Evolutionary conservation across 2,329 filamentous ascomycete species (phyloP), one percentile per base, ranked within the genome.

Genomic region (Phialocephala subalpina): DNA sequence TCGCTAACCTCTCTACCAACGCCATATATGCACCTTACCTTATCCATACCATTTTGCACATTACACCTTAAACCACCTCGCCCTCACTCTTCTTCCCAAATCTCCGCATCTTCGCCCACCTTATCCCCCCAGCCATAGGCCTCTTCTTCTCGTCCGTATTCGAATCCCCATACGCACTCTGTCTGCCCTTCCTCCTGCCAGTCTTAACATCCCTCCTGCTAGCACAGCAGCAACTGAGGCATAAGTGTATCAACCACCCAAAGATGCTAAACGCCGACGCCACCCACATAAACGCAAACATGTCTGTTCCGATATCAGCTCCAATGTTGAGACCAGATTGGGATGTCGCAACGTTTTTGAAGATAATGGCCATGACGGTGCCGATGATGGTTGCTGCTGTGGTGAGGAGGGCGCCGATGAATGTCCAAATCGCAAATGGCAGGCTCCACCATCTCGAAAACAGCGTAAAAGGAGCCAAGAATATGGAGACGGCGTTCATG

Each of bases 221-320:
- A 1, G 72, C 71, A 67, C 90, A 92, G 77, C 92, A 97, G 78
- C 93, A 97, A 72, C 90, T 92, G 78, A 95, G 84, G 36, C 90
- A 87, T 33, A 91, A 81, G 77, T 97, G 92, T 22, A 97, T 82
- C 36, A 91, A 76, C 73, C 92, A 94, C 0, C 90, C 90, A 22
- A 94, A 74, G 5, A 93, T 79, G 1, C 87, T 86, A 67, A 90
- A 87, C 0, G 83, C 87, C 0, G 89, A 85, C 0, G 90, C 92
- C 33, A 93, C 86, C 94, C 95, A 98, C 90, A 97, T 95, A 75
- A 97, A 97, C 0, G 82, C 91, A 73, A 97, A 87, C 91, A 97
- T 94, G 70, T 87, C 84, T 40, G 77, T 79, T 6, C 94, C 94
- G 38, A 97, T 81, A 2, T 84, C 80, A 2, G 90, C 92, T 11